phyloP scores from a whole-genome alignment of 2,329 filamentous ascomycete genomes.

The Diplocarpon mali region DNA sequence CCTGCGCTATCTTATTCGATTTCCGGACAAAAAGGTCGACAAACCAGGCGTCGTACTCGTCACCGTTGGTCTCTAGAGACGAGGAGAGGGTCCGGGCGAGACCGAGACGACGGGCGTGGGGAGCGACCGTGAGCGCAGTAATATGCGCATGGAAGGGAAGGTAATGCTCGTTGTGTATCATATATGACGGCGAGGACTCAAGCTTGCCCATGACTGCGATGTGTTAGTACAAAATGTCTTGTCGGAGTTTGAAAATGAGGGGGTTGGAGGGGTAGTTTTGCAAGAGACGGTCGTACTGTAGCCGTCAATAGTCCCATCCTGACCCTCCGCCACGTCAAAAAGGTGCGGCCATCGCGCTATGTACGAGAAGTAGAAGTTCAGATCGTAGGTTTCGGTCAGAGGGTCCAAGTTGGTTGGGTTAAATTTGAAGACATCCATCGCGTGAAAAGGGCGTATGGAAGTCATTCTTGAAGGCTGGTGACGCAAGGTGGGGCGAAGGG shows the following conservation, averaged over 20 bases:
- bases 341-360: conserved; percentile 91
- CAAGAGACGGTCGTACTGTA: conserved; percentile 56
- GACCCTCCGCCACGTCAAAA: conserved; percentile 84
- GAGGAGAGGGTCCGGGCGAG: conserved; percentile 76
- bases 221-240: no score
- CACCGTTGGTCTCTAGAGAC: conserved; percentile 70
- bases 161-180: conserved; percentile 72
- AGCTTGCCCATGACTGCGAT: conserved; percentile 86
- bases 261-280: no score
- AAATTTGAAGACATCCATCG: conserved; percentile 76
- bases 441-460: conserved; percentile 74
- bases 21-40: conserved; percentile 88
- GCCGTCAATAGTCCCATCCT: conserved; percentile 77
- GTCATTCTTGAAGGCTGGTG: conserved; percentile 44
- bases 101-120: conserved; percentile 72
- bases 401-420: conserved; percentile 94
- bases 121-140: conserved; percentile 86
- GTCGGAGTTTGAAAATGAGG: no score
- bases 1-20: conserved; percentile 78
- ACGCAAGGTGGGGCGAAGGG: background rate
- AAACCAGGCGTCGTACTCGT: conserved; percentile 82
- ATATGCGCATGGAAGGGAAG: conserved; percentile 99
- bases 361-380: conserved; percentile 92
- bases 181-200: conserved; percentile 70
- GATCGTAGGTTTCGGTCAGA: conserved; percentile 94